phyloP scores from a whole-genome alignment of 129 eudicot species.

The carrot (Daucus carota) region DH1_v3.0 NC_030382.2:13529001-13529500 shows the following conservation, averaged over 20 bases:
- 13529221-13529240: conserved; percentile 23
- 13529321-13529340: conserved; percentile 26
- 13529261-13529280: conserved; percentile 25
- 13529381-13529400: conserved; percentile 15
- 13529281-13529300: conserved; percentile 26
- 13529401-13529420: conserved; percentile 24
- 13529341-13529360: conserved; percentile 25
- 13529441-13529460: conserved; percentile 25
- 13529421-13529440: conserved; percentile 22
- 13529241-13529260: conserved; percentile 32
- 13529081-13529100: conserved; percentile 7
- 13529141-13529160: conserved; percentile 27
- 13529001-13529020: conserved; percentile 6
- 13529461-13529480: conserved; percentile 16
- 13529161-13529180: conserved; percentile 32
- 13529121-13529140: conserved; percentile 29
- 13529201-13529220: conserved; percentile 16
- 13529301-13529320: conserved; percentile 17
- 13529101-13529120: conserved; percentile 6
- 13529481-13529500: conserved; percentile 25
- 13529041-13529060: neutral
- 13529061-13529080: conserved; percentile 7
- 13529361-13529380: conserved; percentile 27
- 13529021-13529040: conserved; percentile 7
- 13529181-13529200: conserved; percentile 26